A percentile compares a stretch with the other conserved stretches of the same genome.
These are phyloP conservation scores for Collybia sordida DNA, from an alignment of 768 basidiomycete genomes.

Conservation along the genomic window DNA sequence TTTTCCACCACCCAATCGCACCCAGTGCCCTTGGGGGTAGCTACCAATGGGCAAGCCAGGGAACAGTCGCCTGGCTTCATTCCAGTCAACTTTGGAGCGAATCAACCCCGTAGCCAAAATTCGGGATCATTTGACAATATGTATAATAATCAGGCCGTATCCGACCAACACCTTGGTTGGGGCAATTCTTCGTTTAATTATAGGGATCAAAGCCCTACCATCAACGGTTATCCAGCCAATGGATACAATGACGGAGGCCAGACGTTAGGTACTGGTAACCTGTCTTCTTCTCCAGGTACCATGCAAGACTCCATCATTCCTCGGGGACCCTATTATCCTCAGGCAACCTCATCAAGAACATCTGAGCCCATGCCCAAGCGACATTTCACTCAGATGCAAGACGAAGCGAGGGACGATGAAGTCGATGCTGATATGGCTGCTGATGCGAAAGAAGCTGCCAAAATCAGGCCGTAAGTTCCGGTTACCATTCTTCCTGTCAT, in stretches of 20 bases:
- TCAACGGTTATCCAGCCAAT: constrained; percentile 9
- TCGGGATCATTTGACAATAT: constrained; percentile 10
- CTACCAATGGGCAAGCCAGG: not conserved
- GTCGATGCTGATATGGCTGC: constrained; percentile 28
- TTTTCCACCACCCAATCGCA: constrained; percentile 4
- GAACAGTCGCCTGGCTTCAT: constrained; percentile 2
- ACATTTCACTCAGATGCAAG: constrained; percentile 27
- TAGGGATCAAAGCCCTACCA: constrained; percentile 5
- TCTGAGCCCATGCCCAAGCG: constrained; percentile 34
- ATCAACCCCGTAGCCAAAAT: constrained; percentile 6
- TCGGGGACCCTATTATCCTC: constrained; percentile 19
- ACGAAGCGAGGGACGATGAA: constrained; percentile 35
- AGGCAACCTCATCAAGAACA: constrained; percentile 7
- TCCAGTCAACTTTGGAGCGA: constrained; percentile 4
- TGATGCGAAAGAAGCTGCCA: constrained; percentile 36
- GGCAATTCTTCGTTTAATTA: constrained; percentile 9
- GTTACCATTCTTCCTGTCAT: not conserved
- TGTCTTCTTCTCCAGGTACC: constrained; percentile 23
- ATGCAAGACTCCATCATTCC: constrained; percentile 25
- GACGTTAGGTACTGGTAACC: constrained; percentile 1
- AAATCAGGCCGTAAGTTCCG: constrained; percentile 42
- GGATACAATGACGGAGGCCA: constrained; percentile 9
- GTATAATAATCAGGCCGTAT: constrained; percentile 5
- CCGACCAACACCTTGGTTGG: constrained; percentile 14
- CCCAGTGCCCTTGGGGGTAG: constrained; percentile 7